A percentile compares a stretch with the other conserved stretches of the same genome.
Conservation (phyloP, 768 basidiomycete species). For the Tremella mesenterica region DNA sequence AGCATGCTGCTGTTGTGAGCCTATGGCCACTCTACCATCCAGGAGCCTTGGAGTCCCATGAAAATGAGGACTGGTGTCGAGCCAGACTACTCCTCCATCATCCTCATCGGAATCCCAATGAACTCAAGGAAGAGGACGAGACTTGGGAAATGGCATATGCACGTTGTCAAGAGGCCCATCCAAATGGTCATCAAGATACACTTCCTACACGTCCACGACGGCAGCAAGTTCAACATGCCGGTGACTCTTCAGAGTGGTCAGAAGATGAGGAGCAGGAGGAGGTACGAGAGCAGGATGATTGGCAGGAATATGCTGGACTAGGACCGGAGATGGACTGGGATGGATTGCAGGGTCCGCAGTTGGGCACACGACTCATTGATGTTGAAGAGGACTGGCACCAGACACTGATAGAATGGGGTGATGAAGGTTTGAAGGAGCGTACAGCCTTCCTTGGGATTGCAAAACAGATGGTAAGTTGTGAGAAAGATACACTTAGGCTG, state of each 20-base stretch:
- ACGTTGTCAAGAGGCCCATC: not conserved
- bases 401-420: not conserved
- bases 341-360: not conserved
- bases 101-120: not conserved
- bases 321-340: not conserved
- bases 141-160: not conserved
- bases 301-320: not conserved
- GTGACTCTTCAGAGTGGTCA: not conserved
- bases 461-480: not conserved
- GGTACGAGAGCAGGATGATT: not conserved
- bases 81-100: constrained; percentile 1
- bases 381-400: not conserved
- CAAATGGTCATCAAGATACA: not conserved
- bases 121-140: not conserved
- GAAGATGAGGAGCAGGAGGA: not conserved
- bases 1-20: not conserved
- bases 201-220: not conserved
- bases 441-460: not conserved
- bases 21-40: not conserved
- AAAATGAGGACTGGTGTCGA: constrained; percentile 1
- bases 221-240: not conserved
- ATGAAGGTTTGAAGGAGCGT: not conserved
- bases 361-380: not conserved
- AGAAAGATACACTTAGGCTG: not conserved
- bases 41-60: not conserved